Evolutionary conservation across 2,329 filamentous ascomycete species (phyloP).

Genomic region (Trichoderma sp.): DNA sequence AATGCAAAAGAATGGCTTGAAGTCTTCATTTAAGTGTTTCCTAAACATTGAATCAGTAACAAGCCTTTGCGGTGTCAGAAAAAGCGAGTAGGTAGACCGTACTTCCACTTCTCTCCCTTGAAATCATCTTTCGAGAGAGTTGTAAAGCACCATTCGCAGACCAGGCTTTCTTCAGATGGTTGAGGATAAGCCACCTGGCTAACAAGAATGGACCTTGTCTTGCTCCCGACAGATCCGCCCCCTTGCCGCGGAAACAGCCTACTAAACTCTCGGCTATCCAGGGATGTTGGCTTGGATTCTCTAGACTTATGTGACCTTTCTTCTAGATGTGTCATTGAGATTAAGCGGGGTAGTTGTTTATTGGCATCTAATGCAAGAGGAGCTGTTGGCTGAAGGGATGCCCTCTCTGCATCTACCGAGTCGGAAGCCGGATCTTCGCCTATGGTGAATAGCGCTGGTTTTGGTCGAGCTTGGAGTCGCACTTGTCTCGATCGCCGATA

Average conservation of each 20-base stretch:
- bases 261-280: background rate
- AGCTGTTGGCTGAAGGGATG: background rate
- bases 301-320: background rate
- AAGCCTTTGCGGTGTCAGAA: background rate
- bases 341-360: background rate
- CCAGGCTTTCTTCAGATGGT: background rate
- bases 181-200: background rate
- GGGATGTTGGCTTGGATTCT: background rate
- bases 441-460: background rate
- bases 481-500: constrained; percentile 19
- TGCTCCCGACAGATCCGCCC: background rate
- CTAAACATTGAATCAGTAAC: background rate
- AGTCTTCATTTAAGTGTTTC: constrained; percentile 2
- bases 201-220: background rate
- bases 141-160: constrained; percentile 9
- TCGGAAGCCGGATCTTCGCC: background rate
- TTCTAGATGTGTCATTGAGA: background rate
- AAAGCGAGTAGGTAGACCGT: background rate
- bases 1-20: constrained; percentile 13
- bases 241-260: background rate
- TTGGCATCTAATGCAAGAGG: background rate
- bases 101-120: constrained; percentile 13
- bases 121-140: background rate
- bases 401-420: too few relatives aligned
- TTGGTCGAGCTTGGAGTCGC: constrained; percentile 7